Conservation (phyloP, 2,329 filamentous ascomycete species). For the Penicillium sp. region DNA sequence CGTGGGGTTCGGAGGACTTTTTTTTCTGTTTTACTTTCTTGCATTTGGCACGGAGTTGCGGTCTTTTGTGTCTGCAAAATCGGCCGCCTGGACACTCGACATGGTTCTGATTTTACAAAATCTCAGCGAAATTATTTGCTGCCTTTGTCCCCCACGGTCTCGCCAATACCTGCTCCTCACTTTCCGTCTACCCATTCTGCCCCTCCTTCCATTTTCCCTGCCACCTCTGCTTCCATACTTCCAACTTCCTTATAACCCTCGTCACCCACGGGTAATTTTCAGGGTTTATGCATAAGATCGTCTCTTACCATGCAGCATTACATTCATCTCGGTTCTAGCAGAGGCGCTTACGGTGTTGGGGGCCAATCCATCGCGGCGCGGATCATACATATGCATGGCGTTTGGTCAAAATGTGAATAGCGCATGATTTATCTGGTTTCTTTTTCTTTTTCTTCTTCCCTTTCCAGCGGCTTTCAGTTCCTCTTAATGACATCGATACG, state of each 20-base stretch:
- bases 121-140: constrained; percentile 17
- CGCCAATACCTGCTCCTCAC: too few relatives aligned
- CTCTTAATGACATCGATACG: constrained; percentile 26
- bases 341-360: constrained; percentile 30
- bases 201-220: too few relatives aligned
- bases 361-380: constrained; percentile 6
- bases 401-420: constrained; percentile 13
- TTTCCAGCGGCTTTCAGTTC: neutral
- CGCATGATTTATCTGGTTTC: too few relatives aligned
- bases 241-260: too few relatives aligned
- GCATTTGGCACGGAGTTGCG: constrained; percentile 34
- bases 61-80: constrained; percentile 16
- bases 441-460: constrained; percentile 6
- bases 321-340: constrained; percentile 22
- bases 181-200: too few relatives aligned
- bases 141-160: neutral
- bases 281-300: neutral
- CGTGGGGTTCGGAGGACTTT: neutral
- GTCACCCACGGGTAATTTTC: neutral
- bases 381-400: constrained; percentile 5
- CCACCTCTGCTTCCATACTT: too few relatives aligned
- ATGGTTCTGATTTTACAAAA: constrained; percentile 14
- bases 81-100: constrained; percentile 18
- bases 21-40: constrained; percentile 10
- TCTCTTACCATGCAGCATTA: constrained; percentile 8